A percentile compares a stretch with the other conserved stretches of the same genome.
These are phyloP conservation scores for Lophiotrema nucula DNA, from an alignment of 495 filamentous ascomycete species.

Conservation along the genomic window DNA sequence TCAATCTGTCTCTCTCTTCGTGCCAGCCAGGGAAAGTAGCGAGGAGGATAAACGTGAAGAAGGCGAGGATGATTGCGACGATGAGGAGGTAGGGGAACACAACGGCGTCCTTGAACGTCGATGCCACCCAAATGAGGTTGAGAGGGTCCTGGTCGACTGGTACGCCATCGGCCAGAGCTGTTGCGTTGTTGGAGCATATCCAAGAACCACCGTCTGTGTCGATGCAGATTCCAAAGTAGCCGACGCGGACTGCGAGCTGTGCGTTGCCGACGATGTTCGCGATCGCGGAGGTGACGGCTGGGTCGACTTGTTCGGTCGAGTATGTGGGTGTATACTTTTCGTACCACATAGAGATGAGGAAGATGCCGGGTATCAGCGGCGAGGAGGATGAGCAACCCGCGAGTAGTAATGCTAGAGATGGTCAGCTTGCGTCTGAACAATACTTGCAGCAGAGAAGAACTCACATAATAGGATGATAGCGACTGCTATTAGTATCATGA, in stretches of 20 bases:
- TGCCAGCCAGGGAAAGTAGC: conserved; percentile 83
- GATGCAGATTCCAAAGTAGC: conserved; percentile 76
- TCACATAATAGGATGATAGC: conserved; percentile 93
- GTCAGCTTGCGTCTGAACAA: conserved; percentile 17
- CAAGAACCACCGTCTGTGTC: conserved; percentile 68
- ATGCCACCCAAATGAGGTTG: conserved; percentile 77
- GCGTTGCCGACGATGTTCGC: conserved; percentile 69
- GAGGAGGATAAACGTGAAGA: conserved; percentile 70
- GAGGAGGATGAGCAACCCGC: conserved; percentile 78
- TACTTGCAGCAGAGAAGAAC: conserved; percentile 38
- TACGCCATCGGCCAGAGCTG: conserved; percentile 66
- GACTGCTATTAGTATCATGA: conserved; percentile 95
- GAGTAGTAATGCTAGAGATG: conserved; percentile 63
- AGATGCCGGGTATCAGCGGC: conserved; percentile 73
- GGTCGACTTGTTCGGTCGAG: conserved; percentile 77
- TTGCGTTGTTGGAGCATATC: conserved; percentile 77
- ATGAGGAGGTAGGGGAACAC: conserved; percentile 80
- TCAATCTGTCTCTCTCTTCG: conserved; percentile 62
- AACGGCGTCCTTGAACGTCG: conserved; percentile 77
- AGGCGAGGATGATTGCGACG: conserved; percentile 78
- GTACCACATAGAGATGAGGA: conserved; percentile 76
- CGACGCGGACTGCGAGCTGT: conserved; percentile 66
- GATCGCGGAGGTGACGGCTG: conserved; percentile 73
- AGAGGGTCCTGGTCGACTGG: conserved; percentile 71
- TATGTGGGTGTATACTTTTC: conserved; percentile 63